A percentile compares a stretch with the other conserved stretches of the same genome.
These are phyloP conservation scores for Monosporascus sp. DNA, from an alignment of 2,329 filamentous ascomycete species.

Conservation along the genomic window DNA sequence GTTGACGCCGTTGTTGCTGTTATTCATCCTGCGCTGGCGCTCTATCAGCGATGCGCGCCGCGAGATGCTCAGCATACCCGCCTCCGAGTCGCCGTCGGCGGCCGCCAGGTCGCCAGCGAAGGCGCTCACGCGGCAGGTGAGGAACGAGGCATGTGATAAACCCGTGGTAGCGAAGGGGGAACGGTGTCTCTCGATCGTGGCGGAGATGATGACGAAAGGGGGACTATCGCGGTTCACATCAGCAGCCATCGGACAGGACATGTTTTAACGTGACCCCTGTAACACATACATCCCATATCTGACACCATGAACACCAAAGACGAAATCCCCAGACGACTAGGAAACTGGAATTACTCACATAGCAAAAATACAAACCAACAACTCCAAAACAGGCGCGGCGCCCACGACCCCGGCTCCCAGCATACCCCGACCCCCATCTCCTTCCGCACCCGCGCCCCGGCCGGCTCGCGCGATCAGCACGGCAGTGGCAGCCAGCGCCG, in stretches of 20 bases:
- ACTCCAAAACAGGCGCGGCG: slow-evolving; percentile 25
- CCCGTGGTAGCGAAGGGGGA: slow-evolving; percentile 24
- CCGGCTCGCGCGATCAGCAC: slow-evolving; percentile 19
- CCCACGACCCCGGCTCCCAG: slow-evolving; percentile 13
- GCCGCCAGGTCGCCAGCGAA: slow-evolving; percentile 18
- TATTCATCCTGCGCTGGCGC: slow-evolving; percentile 16
- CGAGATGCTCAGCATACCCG: slow-evolving; percentile 13
- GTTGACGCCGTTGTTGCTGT: slow-evolving; percentile 6
- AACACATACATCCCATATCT: no score
- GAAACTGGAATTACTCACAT: slow-evolving; percentile 19
- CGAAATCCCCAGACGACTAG: no score
- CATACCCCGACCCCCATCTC: not conserved
- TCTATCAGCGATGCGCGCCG: slow-evolving; percentile 16
- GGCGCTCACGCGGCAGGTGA: slow-evolving; percentile 18
- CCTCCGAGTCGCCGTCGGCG: slow-evolving; percentile 5
- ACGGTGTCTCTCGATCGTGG: slow-evolving; percentile 24
- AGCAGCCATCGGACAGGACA: no score
- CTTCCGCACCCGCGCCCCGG: not conserved
- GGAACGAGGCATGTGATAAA: slow-evolving; percentile 18
- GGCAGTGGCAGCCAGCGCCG: slow-evolving; percentile 23
- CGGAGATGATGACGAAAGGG: slow-evolving; percentile 23
- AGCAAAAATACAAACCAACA: slow-evolving; percentile 25
- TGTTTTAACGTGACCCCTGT: no score
- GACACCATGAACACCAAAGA: no score
- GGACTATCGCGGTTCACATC: slow-evolving; percentile 12